Evolutionary conservation across 768 basidiomycete genomes (phyloP).

Genomic region (Cystobasidium tubakii): DNA sequence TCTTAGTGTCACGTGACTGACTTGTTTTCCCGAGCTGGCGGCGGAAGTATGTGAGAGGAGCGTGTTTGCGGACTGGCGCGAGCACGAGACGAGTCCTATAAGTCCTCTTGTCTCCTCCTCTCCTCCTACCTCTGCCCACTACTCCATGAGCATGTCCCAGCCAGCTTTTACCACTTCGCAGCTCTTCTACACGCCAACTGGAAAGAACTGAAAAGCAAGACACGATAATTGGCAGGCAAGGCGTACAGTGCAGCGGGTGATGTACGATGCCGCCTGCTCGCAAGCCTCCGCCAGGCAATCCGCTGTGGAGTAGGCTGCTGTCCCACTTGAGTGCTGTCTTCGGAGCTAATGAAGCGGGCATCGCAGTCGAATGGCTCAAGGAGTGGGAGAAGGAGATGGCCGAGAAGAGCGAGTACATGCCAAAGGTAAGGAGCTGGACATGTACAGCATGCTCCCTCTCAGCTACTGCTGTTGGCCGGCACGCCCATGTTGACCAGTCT

Average conservation of each 20-base stretch:
- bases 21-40: not conserved
- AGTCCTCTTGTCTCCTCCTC: no score
- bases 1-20: not conserved
- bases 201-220: no score
- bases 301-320: conserved; percentile 15
- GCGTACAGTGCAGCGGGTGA: no score
- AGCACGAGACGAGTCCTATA: no score
- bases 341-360: not conserved
- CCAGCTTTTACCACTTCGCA: no score
- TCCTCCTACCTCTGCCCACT: no score
- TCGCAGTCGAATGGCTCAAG: conserved; percentile 24
- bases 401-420: conserved; percentile 7
- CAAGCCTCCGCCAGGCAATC: conserved; percentile 26
- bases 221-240: no score
- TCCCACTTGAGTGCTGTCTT: not conserved
- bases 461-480: not conserved
- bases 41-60: not conserved
- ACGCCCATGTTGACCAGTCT: not conserved
- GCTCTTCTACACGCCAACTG: not conserved
- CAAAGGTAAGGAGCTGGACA: conserved; percentile 6
- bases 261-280: conserved; percentile 7
- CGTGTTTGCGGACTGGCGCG: not conserved
- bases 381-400: conserved; percentile 29
- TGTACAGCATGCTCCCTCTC: no score
- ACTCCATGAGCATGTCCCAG: no score